Base-by-base conservation (phyloP, 352 stramenopile species). In the Aphanomyces euteiches region DNA sequence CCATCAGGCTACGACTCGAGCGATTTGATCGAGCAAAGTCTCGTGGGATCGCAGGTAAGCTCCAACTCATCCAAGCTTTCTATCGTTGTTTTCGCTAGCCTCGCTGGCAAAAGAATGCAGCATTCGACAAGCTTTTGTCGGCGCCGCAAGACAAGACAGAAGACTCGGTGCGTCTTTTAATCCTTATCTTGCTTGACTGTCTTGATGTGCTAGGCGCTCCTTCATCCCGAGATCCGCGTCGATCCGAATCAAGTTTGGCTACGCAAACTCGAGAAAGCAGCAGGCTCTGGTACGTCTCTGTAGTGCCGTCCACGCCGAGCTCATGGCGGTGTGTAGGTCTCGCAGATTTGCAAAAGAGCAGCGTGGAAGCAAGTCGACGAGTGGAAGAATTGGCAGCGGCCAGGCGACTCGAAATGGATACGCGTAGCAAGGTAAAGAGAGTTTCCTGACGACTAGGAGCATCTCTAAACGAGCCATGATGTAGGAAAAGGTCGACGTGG, bases 311-410 rank as follows among this genome's bases (percentile, higher is more conserved):
- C 38, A 37, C 38, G 56, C 15, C 45, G 15, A 12, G 10, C 28
- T 28, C 1, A 28, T 28, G 28, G 28, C 28, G 28, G 28, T 28
- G 28, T 28, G 13, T 61, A 3, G 87, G 84, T 15, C 72, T 94
- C 0, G 84, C 90, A 53, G 85, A 94, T 50, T 59, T 94, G 28
- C 87, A 94, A 74, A 92, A 92, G 67, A 84, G 92, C 69, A 92
- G 84, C 41, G 81, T 94, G 12, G 87, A 94, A 74, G 87, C 87
- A 3, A 91, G 85, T 76, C 90, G 91, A 67, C 90, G 89, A 57
- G 76, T 83, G 0, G 84, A 94, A 56, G 83, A 86, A 4, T 83
- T 84, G 17, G 82, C 83, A 12, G 78, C 82, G 7, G 83, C 85
- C 37, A 82, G 85, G 13, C 87, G 87, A n/a, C 76, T 78, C 3